These are phyloP conservation scores for Oleoguttula mirabilis DNA, from an alignment of 495 filamentous ascomycete genomes.

Conservation along the genomic window DNA sequence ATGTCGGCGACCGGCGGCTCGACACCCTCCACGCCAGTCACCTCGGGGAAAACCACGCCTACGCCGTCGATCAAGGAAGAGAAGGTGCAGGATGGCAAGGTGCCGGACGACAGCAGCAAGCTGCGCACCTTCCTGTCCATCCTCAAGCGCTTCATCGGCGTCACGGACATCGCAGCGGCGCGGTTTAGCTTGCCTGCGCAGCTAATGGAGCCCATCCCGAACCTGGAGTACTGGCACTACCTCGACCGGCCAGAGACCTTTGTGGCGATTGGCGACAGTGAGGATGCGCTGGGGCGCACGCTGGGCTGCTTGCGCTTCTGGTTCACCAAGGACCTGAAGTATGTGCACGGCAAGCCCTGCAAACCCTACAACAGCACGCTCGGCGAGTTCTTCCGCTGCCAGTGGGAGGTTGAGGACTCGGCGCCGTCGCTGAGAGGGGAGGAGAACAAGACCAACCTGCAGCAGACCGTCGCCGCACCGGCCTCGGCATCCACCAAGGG, in stretches of 20 bases:
- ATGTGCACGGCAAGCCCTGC: conserved; percentile 94
- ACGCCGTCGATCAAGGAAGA: not conserved
- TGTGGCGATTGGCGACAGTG: conserved; percentile 86
- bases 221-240: conserved; percentile 98
- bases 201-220: conserved; percentile 87
- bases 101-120: conserved; percentile 69
- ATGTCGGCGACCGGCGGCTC: not conserved
- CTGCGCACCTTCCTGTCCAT: conserved; percentile 74
- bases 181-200: conserved; percentile 93
- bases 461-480: conserved; percentile 32
- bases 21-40: not conserved
- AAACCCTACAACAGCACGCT: conserved; percentile 96
- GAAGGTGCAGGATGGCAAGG: conserved; percentile 41
- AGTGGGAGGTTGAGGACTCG: conserved; percentile 76
- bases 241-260: conserved; percentile 92
- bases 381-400: conserved; percentile 98
- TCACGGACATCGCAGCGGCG: conserved; percentile 86
- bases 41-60: not conserved
- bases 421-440: conserved; percentile 34
- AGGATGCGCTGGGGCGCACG: conserved; percentile 84
- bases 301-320: conserved; percentile 87
- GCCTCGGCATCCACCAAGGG: conserved; percentile 10
- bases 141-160: conserved; percentile 83
- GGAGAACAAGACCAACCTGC: conserved; percentile 26
- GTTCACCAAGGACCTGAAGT: conserved; percentile 99